Conservation (phyloP, 225 moss, liverwort and hornwort species). For the Physcomitrium patens region DNA sequence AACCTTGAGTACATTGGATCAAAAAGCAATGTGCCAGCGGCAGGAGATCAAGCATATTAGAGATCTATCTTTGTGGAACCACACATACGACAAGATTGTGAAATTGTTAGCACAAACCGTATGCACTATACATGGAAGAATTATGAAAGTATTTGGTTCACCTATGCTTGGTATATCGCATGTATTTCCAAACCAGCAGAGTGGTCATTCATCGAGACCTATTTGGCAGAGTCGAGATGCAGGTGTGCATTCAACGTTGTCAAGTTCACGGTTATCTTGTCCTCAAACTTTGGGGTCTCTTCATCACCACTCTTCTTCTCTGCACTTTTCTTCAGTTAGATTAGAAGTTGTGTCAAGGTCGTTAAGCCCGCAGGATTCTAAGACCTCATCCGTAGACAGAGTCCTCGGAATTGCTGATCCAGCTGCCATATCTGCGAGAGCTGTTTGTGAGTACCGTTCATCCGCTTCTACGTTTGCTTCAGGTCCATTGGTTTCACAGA, state of each 20-base stretch:
- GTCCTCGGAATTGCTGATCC: slow-evolving; percentile 52
- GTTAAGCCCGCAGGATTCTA: slow-evolving; percentile 47
- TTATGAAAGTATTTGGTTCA: slow-evolving; percentile 83
- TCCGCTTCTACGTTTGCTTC: slow-evolving; percentile 48
- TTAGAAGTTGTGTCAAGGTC: slow-evolving; percentile 64
- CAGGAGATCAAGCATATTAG: slow-evolving; percentile 86
- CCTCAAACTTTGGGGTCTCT: slow-evolving; percentile 62
- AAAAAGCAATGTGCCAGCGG: slow-evolving; percentile 80
- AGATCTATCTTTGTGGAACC: slow-evolving; percentile 92
- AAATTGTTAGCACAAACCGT: slow-evolving; percentile 85
- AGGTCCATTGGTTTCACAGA: slow-evolving; percentile 59
- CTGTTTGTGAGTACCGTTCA: slow-evolving; percentile 61
- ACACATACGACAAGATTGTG: slow-evolving; percentile 88
- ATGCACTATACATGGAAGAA: slow-evolving; percentile 90
- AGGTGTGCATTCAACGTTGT: slow-evolving; percentile 54
- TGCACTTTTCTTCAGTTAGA: slow-evolving; percentile 62
- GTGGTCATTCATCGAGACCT: slow-evolving; percentile 52
- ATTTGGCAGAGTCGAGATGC: slow-evolving; percentile 47
- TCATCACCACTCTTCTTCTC: slow-evolving; percentile 57
- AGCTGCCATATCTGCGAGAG: slow-evolving; percentile 67
- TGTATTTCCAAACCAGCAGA: slow-evolving; percentile 69
- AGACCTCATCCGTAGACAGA: slow-evolving; percentile 51
- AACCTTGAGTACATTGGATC: slow-evolving; percentile 66
- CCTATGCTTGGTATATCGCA: slow-evolving; percentile 91
- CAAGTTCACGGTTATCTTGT: slow-evolving; percentile 53